phyloP scores from a whole-genome alignment of 225 moss, liverwort and hornwort genomes.

The Bryoerythrophyllum caledonicum region DNA sequence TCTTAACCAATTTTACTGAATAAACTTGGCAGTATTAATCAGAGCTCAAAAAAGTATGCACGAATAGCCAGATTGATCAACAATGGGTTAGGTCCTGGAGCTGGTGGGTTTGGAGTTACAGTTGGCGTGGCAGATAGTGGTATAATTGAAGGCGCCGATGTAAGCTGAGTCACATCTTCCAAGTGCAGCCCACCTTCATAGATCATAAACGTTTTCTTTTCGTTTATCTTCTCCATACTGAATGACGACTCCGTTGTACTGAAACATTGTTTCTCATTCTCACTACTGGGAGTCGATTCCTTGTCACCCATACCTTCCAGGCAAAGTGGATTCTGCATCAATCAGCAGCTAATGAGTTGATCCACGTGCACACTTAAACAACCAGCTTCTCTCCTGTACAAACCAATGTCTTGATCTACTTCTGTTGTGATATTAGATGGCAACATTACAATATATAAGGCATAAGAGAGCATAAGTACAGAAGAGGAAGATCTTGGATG shows the following conservation, averaged over 20 bases:
- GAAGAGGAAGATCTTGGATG: neutral
- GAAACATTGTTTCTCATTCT: constrained; percentile 21
- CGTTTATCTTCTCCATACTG: constrained; percentile 17
- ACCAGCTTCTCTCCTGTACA: constrained; percentile 1
- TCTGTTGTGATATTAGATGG: neutral
- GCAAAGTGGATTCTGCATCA: constrained; percentile 14
- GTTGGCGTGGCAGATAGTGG: constrained; percentile 21
- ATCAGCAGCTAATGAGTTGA: constrained; percentile 25
- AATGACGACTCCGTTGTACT: constrained; percentile 29
- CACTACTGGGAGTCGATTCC: constrained; percentile 30
- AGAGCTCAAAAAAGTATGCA: neutral
- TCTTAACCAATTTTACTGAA: neutral
- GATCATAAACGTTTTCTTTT: constrained; percentile 17
- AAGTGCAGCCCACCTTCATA: constrained; percentile 29
- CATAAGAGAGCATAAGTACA: neutral
- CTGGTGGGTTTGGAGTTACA: constrained; percentile 22
- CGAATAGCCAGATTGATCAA: neutral
- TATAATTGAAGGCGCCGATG: constrained; percentile 23
- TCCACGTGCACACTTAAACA: neutral
- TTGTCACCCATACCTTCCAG: constrained; percentile 36
- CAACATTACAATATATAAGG: constrained; percentile 5
- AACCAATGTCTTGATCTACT: neutral
- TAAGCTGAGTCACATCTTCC: constrained; percentile 22
- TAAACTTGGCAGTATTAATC: neutral
- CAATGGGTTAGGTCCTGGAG: neutral